A percentile compares a stretch with the other conserved stretches of the same genome.
phyloP scores from a whole-genome alignment of 164 flowering plant genomes.

The Vitis cinerea region DNA sequence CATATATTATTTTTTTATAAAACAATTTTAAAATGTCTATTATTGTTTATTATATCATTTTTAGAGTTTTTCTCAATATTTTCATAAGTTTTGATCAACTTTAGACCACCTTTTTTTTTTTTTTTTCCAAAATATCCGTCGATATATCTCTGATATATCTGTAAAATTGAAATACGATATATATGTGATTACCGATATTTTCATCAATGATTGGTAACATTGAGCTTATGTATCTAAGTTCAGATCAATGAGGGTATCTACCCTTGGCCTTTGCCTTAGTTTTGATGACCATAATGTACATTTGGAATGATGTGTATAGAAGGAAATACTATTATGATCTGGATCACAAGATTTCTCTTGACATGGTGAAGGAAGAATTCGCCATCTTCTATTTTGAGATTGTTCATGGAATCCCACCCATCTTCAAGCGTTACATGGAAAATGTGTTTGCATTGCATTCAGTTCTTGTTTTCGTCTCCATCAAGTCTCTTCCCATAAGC shows the following conservation, averaged over 20 bases:
- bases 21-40: too few relatives aligned
- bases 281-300: conserved; percentile 55
- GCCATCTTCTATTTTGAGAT: conserved; percentile 78
- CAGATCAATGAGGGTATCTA: conserved; percentile 75
- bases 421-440: conserved; percentile 58
- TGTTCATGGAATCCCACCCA: conserved; percentile 83
- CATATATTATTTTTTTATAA: too few relatives aligned
- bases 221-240: conserved; percentile 58
- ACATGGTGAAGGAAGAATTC: conserved; percentile 45
- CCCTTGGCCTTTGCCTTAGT: conserved; percentile 58
- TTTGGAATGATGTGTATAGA: conserved; percentile 56
- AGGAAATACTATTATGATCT: conserved; percentile 68
- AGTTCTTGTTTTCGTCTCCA: conserved; percentile 65
- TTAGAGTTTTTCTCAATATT: too few relatives aligned
- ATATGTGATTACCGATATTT: too few relatives aligned
- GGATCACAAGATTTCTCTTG: conserved; percentile 55
- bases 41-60: too few relatives aligned
- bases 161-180: too few relatives aligned
- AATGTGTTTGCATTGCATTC: conserved; percentile 72
- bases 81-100: too few relatives aligned
- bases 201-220: conserved; percentile 29
- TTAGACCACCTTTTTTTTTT: too few relatives aligned
- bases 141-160: too few relatives aligned
- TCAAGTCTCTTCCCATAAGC: conserved; percentile 74
- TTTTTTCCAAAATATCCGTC: too few relatives aligned